These are phyloP conservation scores for Chaetomiaceae sp. DNA, from an alignment of 2,329 filamentous ascomycete species.

Conservation along the genomic window DNA sequence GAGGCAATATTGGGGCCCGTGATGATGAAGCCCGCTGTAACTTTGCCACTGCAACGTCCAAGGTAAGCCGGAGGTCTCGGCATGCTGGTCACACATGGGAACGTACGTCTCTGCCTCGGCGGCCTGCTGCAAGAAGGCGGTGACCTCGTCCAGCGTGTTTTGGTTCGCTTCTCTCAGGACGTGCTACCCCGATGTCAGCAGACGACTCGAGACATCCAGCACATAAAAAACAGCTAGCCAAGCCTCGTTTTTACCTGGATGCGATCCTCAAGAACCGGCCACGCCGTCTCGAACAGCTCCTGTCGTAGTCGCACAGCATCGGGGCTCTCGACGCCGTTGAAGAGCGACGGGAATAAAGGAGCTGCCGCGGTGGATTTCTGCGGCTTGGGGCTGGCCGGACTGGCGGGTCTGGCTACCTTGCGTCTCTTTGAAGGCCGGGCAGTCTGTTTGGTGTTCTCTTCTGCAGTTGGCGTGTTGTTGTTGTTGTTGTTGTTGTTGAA, in stretches of 20 bases:
- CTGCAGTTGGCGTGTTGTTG: too few species aligned
- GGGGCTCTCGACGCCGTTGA: constrained; percentile 51
- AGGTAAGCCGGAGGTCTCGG: too few species aligned
- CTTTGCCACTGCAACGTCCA: constrained; percentile 43
- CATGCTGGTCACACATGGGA: neutral
- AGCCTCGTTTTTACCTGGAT: constrained; percentile 49
- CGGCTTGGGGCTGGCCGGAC: constrained; percentile 5
- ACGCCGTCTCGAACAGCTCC: constrained; percentile 57
- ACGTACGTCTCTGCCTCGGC: constrained; percentile 29
- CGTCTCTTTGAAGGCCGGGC: constrained; percentile 53
- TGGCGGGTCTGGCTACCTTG: constrained; percentile 44
- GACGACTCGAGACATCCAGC: neutral
- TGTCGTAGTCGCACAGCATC: constrained; percentile 51
- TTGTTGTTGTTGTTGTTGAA: constrained; percentile 42
- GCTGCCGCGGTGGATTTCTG: neutral
- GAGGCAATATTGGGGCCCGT: constrained; percentile 76
- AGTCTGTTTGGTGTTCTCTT: constrained; percentile 19
- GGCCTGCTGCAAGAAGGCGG: constrained; percentile 47
- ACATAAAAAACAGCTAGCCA: neutral
- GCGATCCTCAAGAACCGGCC: constrained; percentile 58
- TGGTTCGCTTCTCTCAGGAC: constrained; percentile 59
- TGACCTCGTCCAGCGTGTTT: constrained; percentile 55
- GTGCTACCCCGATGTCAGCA: constrained; percentile 34
- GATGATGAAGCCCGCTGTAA: constrained; percentile 68
- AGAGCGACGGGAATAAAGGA: constrained; percentile 46